Base-by-base conservation (phyloP, 495 filamentous ascomycete genomes). In the Darksidea phi region DNA sequence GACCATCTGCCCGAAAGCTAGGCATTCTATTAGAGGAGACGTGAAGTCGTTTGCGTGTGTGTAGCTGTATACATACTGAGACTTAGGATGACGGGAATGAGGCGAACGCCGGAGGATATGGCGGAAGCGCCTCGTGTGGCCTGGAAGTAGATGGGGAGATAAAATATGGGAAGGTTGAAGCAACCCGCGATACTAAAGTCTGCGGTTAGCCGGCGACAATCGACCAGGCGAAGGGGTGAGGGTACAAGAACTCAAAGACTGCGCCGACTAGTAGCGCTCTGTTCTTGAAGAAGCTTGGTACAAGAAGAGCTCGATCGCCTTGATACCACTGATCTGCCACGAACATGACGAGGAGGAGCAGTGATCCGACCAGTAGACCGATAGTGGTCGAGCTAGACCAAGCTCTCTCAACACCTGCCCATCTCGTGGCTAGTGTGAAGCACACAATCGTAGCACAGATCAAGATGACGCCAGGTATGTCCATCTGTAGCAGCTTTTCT, bases 401-500 rank as follows among this genome's bases (percentile, higher is more conserved):
- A 5, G 52, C 18, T 11, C 43, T 20, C 24, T 55, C 36, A 43
- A 25, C 38, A 4, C 38, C 38, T 1, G 36, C 52, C 52, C 52
- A 45, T 12, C 21, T 32, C 34, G 21, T 42, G 10, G 38, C 52
- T 12, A 55, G 38, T 1, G 38, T 43, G 24, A 45, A 45, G 37
- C 52, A 55, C 4, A 55, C 18, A 2, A 28, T 34, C 12, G 52
- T 37, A 6, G 21, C 52, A 17, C 13, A 45, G 10, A 55, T 45
- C 3, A 55, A 23, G 18, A 17, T 12, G 15, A 42, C 52, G 15
- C 49, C 49, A 10, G 32, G 49, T 2, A 55, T 17, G 37, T 45
- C 52, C 38, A 55, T 55, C 18, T 43, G 52, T 1, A 43, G 20
- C 15, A 55, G 32, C 20, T 55, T 55, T 28, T 55, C 52, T 11